These are phyloP conservation scores for Penicillium canariense DNA, from an alignment of 495 filamentous ascomycete species.

Conservation along the genomic window DNA sequence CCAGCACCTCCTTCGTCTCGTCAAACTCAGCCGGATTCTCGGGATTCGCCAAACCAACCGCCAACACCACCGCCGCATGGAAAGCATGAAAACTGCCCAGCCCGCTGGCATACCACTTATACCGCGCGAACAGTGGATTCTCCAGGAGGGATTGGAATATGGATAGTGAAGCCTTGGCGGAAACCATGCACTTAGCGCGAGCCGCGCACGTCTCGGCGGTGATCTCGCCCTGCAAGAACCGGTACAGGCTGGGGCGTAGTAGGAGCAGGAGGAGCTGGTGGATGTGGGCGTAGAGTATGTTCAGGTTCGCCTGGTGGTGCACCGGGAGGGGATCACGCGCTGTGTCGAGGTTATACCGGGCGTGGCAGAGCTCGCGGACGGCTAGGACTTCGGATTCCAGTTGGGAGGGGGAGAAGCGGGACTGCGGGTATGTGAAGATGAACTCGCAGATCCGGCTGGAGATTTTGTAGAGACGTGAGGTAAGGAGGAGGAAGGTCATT, in stretches of 20 bases:
- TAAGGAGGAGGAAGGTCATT: constrained; percentile 48
- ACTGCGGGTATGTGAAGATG: constrained; percentile 35
- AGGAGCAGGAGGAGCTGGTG: constrained; percentile 49
- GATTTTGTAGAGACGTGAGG: constrained; percentile 41
- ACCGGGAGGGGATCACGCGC: constrained; percentile 26
- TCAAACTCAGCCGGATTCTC: constrained; percentile 33
- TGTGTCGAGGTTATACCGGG: constrained; percentile 34
- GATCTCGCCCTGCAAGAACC: constrained; percentile 40
- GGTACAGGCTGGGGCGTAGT: constrained; percentile 41
- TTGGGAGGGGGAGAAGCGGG: constrained; percentile 26
- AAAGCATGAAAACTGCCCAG: constrained; percentile 44
- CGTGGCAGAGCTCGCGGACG: constrained; percentile 39
- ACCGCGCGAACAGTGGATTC: constrained; percentile 36
- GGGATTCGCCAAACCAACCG: constrained; percentile 30
- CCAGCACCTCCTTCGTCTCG: constrained; percentile 33
- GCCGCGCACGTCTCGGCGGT: constrained; percentile 39
- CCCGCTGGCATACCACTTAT: constrained; percentile 48
- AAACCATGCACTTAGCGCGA: constrained; percentile 42
- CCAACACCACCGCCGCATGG: constrained; percentile 37
- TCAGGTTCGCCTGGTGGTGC: constrained; percentile 44
- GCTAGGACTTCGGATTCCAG: constrained; percentile 40
- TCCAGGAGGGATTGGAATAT: constrained; percentile 41
- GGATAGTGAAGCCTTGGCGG: constrained; percentile 40
- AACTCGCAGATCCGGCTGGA: constrained; percentile 42
- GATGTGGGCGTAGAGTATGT: constrained; percentile 47